A percentile compares a stretch with the other conserved stretches of the same genome.
Conservation (phyloP, 148 eudicot genomes). For the Spergularia marina region DNA sequence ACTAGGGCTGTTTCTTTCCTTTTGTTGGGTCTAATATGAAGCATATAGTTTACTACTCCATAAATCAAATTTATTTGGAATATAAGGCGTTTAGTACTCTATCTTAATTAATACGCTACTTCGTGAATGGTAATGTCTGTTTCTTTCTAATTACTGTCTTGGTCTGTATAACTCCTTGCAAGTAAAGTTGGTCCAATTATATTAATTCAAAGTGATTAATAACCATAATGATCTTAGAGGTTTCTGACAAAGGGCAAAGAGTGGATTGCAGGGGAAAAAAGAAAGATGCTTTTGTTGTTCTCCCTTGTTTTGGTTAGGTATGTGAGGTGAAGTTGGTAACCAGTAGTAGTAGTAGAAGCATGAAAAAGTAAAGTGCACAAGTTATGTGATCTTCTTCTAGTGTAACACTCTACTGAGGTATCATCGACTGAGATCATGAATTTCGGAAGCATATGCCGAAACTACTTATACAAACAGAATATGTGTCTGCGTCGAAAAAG, state of each 20-base stretch:
- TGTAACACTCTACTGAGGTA: no score
- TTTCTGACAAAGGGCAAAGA: neutral
- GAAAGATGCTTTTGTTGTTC: neutral
- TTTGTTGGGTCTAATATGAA: no score
- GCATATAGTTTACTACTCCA: no score
- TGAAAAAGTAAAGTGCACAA: neutral
- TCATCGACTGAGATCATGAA: no score
- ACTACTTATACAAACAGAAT: no score
- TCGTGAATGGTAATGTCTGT: neutral
- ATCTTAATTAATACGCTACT: no score
- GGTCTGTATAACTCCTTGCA: neutral
- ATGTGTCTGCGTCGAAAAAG: neutral
- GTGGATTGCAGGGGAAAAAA: neutral
- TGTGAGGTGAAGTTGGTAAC: slow-evolving; percentile 12
- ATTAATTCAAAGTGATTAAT: slow-evolving; percentile 6
- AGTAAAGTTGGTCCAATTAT: neutral
- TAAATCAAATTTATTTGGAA: no score
- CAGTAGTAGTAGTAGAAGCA: slow-evolving; percentile 1
- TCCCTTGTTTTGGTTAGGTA: neutral
- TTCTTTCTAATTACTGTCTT: slow-evolving; percentile 3
- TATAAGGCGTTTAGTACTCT: no score
- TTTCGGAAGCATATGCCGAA: no score
- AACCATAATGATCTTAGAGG: neutral
- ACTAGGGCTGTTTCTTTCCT: neutral
- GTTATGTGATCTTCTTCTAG: no score